Base-by-base conservation (phyloP, 768 basidiomycete species). In the Boletales sp. region DNA sequence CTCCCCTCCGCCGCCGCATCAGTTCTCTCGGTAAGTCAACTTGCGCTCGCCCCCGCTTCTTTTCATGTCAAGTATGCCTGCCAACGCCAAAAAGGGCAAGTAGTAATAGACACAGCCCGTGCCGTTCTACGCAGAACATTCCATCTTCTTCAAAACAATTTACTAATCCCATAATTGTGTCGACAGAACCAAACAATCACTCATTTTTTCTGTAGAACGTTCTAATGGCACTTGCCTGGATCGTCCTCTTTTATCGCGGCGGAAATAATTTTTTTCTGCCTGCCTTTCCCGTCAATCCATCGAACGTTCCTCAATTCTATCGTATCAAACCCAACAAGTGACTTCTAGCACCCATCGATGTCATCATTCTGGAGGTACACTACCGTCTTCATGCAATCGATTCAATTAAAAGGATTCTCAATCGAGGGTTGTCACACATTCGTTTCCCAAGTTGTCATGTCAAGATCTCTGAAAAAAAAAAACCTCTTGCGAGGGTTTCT, bases 101-200 rank as follows among this genome's bases (percentile, higher is more conserved):
- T 13, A 53, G 46, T 50, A 58, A 53, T 62, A 40, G 17, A 42
- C 58, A 54, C 57, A 54, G 58, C 55, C 51, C 24, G 5, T 9
- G 14, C 31, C 30, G 48, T 65, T 65, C 63, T 45, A 60, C 15
- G 46, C 48, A 63, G 62, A 63, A 63, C 50, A 38, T 63, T 65
- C 62, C 52, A 54, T 45, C 36, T 40, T 48, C 40, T 46, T 44
- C 35, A 49, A 29, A 41, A 34, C 13, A 17, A 19, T 41, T 46
- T 9, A 34, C 47, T n/a, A n/a, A 47, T 56, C 13, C 37, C 44
- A 60, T 53, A 60, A 57, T 57, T 54, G 12, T 44, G 31, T 42
- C 51, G 57, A 63, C 52, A 60, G 52, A 45, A 49, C 62, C 59
- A 64, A 62, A 64, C 49, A 54, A 40, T 18, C 18, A 21, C 21